phyloP scores from a whole-genome alignment of 345 rosid genomes.

The Camelina sativa region DNA sequence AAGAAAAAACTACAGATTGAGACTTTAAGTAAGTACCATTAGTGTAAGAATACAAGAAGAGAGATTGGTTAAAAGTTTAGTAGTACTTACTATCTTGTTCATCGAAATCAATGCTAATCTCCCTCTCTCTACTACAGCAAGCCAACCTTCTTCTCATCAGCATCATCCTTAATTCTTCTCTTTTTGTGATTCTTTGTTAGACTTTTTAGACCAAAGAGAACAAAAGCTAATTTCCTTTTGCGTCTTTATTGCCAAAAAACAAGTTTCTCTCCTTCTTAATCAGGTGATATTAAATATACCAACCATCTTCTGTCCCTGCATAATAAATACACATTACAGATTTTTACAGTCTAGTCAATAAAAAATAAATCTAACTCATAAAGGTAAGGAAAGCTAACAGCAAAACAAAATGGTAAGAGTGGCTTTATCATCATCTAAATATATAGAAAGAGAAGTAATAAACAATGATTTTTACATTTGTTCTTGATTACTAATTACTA shows the following conservation, averaged over 20 bases:
- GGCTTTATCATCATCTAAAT: not conserved
- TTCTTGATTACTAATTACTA: not conserved
- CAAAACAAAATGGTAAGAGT: conserved; percentile 14
- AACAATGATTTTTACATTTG: not conserved
- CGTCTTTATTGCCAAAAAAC: conserved; percentile 12
- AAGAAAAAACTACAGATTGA: conserved; percentile 2
- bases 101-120: conserved; percentile 81
- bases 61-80: not conserved
- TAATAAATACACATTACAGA: conserved; percentile 17
- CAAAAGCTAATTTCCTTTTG: not conserved
- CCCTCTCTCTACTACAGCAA: conserved; percentile 78
- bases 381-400: not conserved
- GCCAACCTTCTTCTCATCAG: conserved; percentile 70
- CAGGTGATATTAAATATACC: conserved; percentile 36
- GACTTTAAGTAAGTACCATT: not conserved
- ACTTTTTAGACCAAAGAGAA: conserved; percentile 14
- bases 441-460: not conserved
- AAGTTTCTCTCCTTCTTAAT: conserved; percentile 16
- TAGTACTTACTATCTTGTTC: conserved; percentile 73
- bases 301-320: conserved; percentile 42
- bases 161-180: conserved; percentile 49
- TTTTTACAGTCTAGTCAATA: conserved; percentile 20
- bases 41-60: conserved; percentile 21
- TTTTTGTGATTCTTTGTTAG: conserved; percentile 2
- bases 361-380: not conserved